phyloP scores from a whole-genome alignment of 2,329 filamentous ascomycete species.

The Moelleriella libera region DNA sequence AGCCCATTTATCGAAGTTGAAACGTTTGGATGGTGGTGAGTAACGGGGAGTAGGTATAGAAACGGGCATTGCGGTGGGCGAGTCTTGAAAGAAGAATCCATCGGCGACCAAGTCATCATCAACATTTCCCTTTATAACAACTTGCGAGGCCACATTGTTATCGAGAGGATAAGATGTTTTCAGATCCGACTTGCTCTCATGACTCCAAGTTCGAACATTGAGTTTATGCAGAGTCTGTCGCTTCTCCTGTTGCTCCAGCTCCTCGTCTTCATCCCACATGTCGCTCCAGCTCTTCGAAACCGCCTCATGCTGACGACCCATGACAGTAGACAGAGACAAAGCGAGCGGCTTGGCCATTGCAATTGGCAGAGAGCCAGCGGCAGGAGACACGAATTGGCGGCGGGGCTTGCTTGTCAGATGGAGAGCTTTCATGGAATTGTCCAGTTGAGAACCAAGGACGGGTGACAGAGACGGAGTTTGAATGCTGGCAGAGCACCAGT shows the following conservation, averaged over 20 bases:
- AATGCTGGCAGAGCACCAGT: constrained; percentile 66
- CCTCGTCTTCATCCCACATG: constrained; percentile 85
- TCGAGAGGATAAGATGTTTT: constrained; percentile 10
- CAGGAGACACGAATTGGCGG: constrained; percentile 34
- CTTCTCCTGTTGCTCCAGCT: constrained; percentile 57
- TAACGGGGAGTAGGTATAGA: constrained; percentile 34
- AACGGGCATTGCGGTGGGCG: constrained; percentile 23
- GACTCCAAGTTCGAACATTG: constrained; percentile 67
- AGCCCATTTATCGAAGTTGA: constrained; percentile 69
- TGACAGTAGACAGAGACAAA: constrained; percentile 63
- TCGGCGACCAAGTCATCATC: constrained; percentile 54
- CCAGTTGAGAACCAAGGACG: constrained; percentile 69
- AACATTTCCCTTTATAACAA: constrained; percentile 32
- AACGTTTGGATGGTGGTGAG: constrained; percentile 53
- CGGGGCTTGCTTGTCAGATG: constrained; percentile 29
- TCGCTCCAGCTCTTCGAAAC: constrained; percentile 99
- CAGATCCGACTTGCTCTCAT: constrained; percentile 43
- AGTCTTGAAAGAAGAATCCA: constrained; percentile 61
- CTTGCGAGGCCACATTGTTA: constrained; percentile 9
- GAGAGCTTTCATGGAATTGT: constrained; percentile 66
- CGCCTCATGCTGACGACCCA: constrained; percentile 60
- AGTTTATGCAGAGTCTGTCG: constrained; percentile 45
- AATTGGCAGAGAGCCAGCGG: constrained; percentile 62
- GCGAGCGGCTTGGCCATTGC: constrained; percentile 62
- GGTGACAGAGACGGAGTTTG: constrained; percentile 75